Conservation (phyloP, 805 yeast genomes). For the Scheffersomyces lignosus region DNA sequence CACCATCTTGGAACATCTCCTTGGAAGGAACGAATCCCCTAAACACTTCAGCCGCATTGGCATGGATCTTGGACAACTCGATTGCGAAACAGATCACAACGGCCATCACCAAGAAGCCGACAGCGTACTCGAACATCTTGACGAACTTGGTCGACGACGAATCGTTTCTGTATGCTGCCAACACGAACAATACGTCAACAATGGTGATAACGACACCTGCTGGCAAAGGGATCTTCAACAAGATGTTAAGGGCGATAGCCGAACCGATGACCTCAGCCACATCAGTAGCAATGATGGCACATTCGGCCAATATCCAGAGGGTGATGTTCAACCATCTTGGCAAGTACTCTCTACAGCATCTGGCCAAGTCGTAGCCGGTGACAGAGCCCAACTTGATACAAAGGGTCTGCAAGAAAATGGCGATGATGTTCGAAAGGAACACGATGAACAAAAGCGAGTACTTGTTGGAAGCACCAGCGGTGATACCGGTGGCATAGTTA, state of each 20-base stretch:
- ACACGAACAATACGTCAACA: slow-evolving; percentile 45
- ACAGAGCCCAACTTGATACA: slow-evolving; percentile 50
- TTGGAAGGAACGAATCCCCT: slow-evolving; percentile 46
- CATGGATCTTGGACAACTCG: slow-evolving; percentile 39
- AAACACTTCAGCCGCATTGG: slow-evolving; percentile 32
- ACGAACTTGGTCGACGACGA: slow-evolving; percentile 36
- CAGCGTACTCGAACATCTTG: slow-evolving; percentile 41
- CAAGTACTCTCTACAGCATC: slow-evolving; percentile 41
- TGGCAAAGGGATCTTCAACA: slow-evolving; percentile 45
- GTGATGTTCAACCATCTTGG: slow-evolving; percentile 39
- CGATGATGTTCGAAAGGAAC: slow-evolving; percentile 43
- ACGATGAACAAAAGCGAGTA: slow-evolving; percentile 45
- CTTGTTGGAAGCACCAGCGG: slow-evolving; percentile 47
- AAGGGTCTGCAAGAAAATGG: slow-evolving; percentile 45
- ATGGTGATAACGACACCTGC: slow-evolving; percentile 49
- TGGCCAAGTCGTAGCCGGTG: slow-evolving; percentile 48
- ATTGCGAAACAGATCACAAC: slow-evolving; percentile 48
- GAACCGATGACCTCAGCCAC: slow-evolving; percentile 55
- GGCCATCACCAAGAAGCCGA: slow-evolving; percentile 41
- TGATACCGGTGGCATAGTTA: slow-evolving; percentile 48
- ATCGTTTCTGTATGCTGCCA: slow-evolving; percentile 48
- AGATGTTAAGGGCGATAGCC: slow-evolving; percentile 50
- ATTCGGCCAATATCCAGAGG: slow-evolving; percentile 46
- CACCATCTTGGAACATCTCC: slow-evolving; percentile 41
- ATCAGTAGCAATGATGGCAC: slow-evolving; percentile 52